Evolutionary conservation across 306 rosid genomes (phyloP).

Genomic region (Rosa rugosa): DNA sequence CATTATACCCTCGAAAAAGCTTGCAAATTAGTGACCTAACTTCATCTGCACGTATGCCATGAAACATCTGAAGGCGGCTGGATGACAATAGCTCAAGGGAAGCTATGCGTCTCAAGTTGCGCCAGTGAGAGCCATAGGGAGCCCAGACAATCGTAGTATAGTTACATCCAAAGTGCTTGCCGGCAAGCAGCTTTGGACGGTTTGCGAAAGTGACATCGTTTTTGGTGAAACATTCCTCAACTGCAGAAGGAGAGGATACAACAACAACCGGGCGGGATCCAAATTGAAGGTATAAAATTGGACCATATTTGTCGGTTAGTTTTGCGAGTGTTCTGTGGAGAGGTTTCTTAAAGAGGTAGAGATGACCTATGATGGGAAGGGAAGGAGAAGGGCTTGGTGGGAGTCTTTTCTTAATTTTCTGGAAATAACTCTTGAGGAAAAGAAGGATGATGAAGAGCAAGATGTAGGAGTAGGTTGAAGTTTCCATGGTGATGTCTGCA

Average conservation of each 20-base stretch:
- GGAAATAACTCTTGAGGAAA: background rate
- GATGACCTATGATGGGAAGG: conserved; percentile 42
- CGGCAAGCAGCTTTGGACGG: conserved; percentile 34
- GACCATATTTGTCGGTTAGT: conserved; percentile 29
- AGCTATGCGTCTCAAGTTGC: conserved; percentile 35
- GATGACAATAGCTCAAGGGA: conserved; percentile 29
- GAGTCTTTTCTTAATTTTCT: conserved; percentile 6
- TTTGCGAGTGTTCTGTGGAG: conserved; percentile 32
- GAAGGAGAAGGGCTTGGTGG: conserved; percentile 36
- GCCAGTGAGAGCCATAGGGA: conserved; percentile 45
- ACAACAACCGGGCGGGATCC: conserved; percentile 38
- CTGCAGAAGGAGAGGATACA: conserved; percentile 36
- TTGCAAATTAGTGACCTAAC: conserved; percentile 24
- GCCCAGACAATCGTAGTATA: conserved; percentile 33
- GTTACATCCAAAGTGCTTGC: conserved; percentile 34
- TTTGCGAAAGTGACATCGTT: conserved; percentile 43
- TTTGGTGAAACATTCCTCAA: conserved; percentile 39
- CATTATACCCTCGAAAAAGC: background rate
- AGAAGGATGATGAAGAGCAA: background rate
- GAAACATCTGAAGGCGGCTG: conserved; percentile 25
- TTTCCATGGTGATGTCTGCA: conserved; percentile 7
- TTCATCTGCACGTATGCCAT: conserved; percentile 29
- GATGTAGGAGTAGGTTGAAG: background rate
- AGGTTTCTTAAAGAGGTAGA: conserved; percentile 36
- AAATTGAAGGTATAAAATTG: conserved; percentile 26